phyloP scores from a whole-genome alignment of 2,329 filamentous ascomycete genomes.

The Thielaviopsis musarum region DNA sequence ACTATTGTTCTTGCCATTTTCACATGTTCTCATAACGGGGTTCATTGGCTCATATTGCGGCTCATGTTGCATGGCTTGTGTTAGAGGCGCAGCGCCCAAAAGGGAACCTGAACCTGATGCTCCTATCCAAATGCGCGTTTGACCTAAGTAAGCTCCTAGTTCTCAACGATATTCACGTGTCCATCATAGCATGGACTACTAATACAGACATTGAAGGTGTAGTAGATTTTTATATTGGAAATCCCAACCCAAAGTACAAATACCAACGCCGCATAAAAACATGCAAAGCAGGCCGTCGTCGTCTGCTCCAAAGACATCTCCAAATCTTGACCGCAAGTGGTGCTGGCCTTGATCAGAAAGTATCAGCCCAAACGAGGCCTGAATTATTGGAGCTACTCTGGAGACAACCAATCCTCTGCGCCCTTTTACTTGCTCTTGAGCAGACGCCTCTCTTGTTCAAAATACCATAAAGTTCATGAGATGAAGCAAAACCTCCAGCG shows the following conservation, averaged over 20 bases:
- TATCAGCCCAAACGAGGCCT: background rate
- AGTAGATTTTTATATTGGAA: background rate
- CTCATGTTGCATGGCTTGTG: background rate
- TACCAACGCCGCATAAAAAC: conserved; percentile 8
- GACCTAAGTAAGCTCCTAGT: background rate
- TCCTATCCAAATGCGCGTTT: background rate
- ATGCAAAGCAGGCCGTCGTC: conserved; percentile 2
- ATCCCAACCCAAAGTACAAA: conserved; percentile 4
- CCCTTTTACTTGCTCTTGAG: background rate
- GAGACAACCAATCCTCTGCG: background rate
- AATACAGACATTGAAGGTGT: background rate
- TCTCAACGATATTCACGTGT: background rate
- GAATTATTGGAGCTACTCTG: background rate
- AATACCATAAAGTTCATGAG: background rate
- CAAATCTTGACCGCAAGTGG: background rate
- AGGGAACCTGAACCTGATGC: background rate
- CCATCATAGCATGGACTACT: background rate
- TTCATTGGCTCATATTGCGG: background rate
- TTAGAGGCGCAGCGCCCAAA: background rate
- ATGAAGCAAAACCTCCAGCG: background rate
- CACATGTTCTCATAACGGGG: background rate
- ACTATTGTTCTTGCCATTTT: background rate
- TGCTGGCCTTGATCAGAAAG: background rate
- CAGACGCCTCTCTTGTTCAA: background rate
- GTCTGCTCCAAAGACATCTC: background rate